Evolutionary conservation across 2,329 filamentous ascomycete genomes (phyloP).

Genomic region (Dendryphion nanum): DNA sequence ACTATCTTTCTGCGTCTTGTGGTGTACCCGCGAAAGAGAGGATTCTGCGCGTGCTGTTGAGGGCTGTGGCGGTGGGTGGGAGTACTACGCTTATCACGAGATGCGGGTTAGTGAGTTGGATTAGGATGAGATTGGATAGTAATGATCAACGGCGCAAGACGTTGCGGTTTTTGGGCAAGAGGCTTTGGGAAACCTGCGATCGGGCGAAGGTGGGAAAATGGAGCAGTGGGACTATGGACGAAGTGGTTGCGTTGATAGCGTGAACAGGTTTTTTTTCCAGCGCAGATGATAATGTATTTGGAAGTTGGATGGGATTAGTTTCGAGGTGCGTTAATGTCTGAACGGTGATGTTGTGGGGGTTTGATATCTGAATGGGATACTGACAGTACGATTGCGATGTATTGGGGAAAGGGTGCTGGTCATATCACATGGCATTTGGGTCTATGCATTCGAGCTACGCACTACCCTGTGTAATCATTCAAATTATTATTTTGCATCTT

Average conservation of each 20-base stretch:
- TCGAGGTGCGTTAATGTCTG: no score
- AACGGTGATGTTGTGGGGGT: no score
- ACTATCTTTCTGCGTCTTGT: slow-evolving; percentile 67
- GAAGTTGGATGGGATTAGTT: no score
- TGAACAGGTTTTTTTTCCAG: no score
- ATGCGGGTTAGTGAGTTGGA: slow-evolving; percentile 72
- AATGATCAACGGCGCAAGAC: slow-evolving; percentile 51
- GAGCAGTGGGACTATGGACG: slow-evolving; percentile 50
- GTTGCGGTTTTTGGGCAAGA: slow-evolving; percentile 55
- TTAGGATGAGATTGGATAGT: slow-evolving; percentile 58
- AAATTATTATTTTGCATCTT: no score
- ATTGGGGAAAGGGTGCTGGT: no score
- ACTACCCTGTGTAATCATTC: no score
- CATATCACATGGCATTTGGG: no score
- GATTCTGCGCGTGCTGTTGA: slow-evolving; percentile 62
- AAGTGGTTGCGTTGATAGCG: slow-evolving; percentile 11
- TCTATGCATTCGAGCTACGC: no score
- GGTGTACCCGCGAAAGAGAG: slow-evolving; percentile 59
- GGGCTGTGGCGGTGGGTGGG: slow-evolving; percentile 67
- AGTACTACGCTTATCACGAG: slow-evolving; percentile 80
- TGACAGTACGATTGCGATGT: no score
- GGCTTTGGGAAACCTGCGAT: slow-evolving; percentile 66
- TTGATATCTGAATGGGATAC: no score
- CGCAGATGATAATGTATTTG: no score
- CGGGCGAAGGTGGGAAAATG: slow-evolving; percentile 63